Evolutionary conservation across 352 stramenopile species (phyloP).

Genomic region (Globisporangium splendens): DNA sequence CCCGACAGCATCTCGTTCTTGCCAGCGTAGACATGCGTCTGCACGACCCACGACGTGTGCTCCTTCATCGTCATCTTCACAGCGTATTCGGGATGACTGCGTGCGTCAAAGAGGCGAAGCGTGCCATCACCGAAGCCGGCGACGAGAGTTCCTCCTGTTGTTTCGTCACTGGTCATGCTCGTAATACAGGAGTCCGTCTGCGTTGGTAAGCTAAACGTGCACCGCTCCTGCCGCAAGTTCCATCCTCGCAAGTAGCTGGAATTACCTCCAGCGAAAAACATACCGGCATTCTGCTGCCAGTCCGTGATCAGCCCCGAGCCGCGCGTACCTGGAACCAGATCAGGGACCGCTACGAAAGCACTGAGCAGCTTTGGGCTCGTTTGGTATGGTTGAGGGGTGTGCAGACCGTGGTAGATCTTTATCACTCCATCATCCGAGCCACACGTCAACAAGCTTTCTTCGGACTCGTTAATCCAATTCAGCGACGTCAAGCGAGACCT

Average conservation of each 20-base stretch:
- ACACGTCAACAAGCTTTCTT: conserved; percentile 92
- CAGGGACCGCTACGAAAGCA: conserved; percentile 91
- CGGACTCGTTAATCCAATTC: conserved; percentile 96
- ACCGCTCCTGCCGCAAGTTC: conserved; percentile 94
- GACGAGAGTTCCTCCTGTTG: conserved; percentile 78
- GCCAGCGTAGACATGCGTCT: conserved; percentile 77
- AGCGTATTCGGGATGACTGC: conserved; percentile 70
- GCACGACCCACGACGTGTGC: conserved; percentile 95
- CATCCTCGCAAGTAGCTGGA: conserved; percentile 90
- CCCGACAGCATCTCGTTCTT: conserved; percentile 92
- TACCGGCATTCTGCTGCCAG: conserved; percentile 91
- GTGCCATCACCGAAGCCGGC: conserved; percentile 93
- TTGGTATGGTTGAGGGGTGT: conserved; percentile 40
- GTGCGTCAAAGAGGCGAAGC: conserved; percentile 93
- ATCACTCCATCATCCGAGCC: conserved; percentile 97
- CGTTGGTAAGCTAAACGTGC: conserved; percentile 75
- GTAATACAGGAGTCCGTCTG: conserved; percentile 90
- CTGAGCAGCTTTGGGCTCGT: conserved; percentile 81
- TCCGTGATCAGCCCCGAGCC: conserved; percentile 94
- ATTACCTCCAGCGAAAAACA: conserved; percentile 93
- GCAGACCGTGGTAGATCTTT: conserved; percentile 91
- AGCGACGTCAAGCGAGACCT: conserved; percentile 92
- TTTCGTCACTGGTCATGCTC: conserved; percentile 79
- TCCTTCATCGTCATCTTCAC: conserved; percentile 82
- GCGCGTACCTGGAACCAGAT: conserved; percentile 88